phyloP scores from a whole-genome alignment of 331 rosid species.

The Malus hybrid region DNA sequence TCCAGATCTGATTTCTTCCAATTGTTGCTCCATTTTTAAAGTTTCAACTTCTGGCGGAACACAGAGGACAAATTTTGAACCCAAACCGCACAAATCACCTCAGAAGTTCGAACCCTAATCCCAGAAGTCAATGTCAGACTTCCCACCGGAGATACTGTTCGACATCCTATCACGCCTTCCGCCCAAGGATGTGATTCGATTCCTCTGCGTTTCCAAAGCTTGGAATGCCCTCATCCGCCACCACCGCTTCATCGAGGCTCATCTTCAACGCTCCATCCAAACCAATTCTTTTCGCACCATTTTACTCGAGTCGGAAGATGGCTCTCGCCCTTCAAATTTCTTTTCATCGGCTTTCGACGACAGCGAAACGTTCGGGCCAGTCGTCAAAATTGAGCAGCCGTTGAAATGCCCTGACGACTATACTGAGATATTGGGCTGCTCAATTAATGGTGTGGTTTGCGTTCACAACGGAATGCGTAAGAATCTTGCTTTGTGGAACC shows the following conservation, averaged over 20 bases:
- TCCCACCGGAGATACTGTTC: neutral
- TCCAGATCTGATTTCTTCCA: no score
- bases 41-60: no score
- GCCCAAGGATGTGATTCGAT: neutral
- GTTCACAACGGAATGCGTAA: neutral
- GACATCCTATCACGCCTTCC: neutral
- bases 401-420: no score
- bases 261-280: neutral
- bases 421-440: no score
- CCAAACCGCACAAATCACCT: no score
- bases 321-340: neutral
- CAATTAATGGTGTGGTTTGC: neutral
- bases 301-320: neutral
- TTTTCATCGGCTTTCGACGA: neutral
- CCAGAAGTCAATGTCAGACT: no score
- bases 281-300: neutral
- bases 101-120: no score
- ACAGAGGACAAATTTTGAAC: no score
- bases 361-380: no score
- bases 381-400: no score
- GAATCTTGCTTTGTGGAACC: neutral
- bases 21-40: no score
- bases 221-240: neutral
- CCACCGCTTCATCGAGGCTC: neutral
- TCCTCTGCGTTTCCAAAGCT: neutral